Percentiles rank a stretch among this genome's conserved stretches.
Evolutionary conservation across 2,329 filamentous ascomycete genomes (phyloP).

Genomic region (Exophiala oligosperma): DNA sequence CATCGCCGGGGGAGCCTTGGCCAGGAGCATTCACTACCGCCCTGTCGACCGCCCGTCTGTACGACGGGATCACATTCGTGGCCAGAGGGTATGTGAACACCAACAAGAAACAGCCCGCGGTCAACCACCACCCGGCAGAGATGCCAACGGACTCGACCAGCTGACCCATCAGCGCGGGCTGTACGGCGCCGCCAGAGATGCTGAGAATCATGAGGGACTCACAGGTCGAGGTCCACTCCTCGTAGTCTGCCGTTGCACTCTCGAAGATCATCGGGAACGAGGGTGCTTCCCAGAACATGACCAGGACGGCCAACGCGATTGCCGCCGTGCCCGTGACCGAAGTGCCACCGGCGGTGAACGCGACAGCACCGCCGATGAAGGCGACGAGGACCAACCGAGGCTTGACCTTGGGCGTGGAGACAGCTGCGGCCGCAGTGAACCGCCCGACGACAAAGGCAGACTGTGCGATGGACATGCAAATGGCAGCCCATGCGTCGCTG

Average conservation of each 20-base stretch:
- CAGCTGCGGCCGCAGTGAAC: conserved; percentile 65
- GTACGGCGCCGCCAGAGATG: conserved; percentile 28
- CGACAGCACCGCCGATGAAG: conserved; percentile 64
- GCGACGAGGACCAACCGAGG: conserved; percentile 69
- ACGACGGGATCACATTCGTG: conserved; percentile 24
- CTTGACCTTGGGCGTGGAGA: conserved; percentile 57
- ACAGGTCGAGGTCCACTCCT: conserved; percentile 26
- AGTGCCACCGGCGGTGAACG: conserved; percentile 55
- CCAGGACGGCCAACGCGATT: conserved; percentile 62
- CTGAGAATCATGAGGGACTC: conserved; percentile 27
- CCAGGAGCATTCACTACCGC: conserved; percentile 9
- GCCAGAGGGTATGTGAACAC: conserved; percentile 24
- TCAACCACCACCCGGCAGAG: conserved; percentile 23
- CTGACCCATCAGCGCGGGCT: conserved; percentile 24
- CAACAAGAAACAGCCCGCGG: conserved; percentile 21
- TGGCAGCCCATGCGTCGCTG: conserved; percentile 58
- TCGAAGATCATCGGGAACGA: conserved; percentile 78
- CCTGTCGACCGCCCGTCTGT: conserved; percentile 19
- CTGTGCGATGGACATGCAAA: conserved; percentile 73
- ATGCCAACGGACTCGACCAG: conserved; percentile 25
- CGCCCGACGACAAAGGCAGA: conserved; percentile 71
- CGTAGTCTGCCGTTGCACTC: conserved; percentile 22
- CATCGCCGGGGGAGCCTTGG: not conserved
- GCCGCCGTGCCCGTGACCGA: conserved; percentile 49
- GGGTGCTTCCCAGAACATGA: conserved; percentile 78